phyloP scores from a whole-genome alignment of 257 asterid genomes.

The Lithospermum erythrorhizon region DNA sequence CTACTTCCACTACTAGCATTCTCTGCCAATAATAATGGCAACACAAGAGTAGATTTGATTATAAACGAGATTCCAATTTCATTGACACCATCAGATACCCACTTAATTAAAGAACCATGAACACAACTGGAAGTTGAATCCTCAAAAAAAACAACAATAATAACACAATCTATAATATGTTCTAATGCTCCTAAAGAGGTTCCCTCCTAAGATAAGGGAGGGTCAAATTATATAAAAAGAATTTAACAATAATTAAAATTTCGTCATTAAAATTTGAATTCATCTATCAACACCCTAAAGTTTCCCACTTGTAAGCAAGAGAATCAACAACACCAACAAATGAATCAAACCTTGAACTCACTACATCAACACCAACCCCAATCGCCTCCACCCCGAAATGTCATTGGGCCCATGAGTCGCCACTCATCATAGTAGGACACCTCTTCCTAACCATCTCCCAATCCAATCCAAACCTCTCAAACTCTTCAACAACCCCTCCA shows the following conservation, averaged over 20 bases:
- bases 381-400: slow-evolving; percentile 63
- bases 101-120: too few relatives aligned
- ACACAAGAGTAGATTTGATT: too few relatives aligned
- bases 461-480: slow-evolving; percentile 48
- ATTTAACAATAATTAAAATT: background rate
- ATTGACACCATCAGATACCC: too few relatives aligned
- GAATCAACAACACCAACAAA: slow-evolving; percentile 67
- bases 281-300: slow-evolving; percentile 7
- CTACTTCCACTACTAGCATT: too few relatives aligned
- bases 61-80: too few relatives aligned
- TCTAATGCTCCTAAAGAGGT: too few relatives aligned
- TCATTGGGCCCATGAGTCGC: slow-evolving; percentile 90
- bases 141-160: too few relatives aligned
- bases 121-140: too few relatives aligned
- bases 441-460: slow-evolving; percentile 60
- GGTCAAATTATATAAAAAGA: too few relatives aligned
- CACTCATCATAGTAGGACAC: slow-evolving; percentile 60
- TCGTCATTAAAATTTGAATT: background rate
- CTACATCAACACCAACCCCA: slow-evolving; percentile 74
- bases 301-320: slow-evolving; percentile 32
- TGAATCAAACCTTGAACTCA: slow-evolving; percentile 54
- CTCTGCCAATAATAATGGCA: too few relatives aligned
- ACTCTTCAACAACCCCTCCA: slow-evolving; percentile 77
- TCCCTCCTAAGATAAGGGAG: too few relatives aligned
- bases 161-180: too few relatives aligned